Conservation (phyloP, 345 rosid species). For the Populus deltoides region DNA sequence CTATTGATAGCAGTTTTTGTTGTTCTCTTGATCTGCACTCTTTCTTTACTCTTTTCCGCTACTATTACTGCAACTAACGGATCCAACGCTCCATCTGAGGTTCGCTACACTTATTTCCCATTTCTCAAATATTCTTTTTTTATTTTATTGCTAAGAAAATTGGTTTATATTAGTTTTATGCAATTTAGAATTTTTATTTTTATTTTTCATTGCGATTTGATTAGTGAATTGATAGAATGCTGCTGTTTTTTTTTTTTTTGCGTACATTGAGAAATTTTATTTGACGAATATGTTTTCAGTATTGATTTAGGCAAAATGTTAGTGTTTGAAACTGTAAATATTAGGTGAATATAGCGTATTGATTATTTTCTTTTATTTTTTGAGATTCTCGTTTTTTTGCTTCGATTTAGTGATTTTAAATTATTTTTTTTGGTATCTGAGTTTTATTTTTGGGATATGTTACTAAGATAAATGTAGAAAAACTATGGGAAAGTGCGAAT, state of each 20-base stretch:
- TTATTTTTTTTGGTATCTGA: neutral
- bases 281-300: neutral
- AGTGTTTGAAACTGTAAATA: neutral
- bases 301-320: neutral
- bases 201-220: too few relatives aligned
- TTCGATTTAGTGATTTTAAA: neutral
- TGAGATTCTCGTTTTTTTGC: too few relatives aligned
- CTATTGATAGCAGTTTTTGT: slow-evolving; percentile 51
- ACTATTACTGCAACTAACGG: slow-evolving; percentile 41
- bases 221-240: too few relatives aligned
- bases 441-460: neutral
- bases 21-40: slow-evolving; percentile 73
- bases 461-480: slow-evolving; percentile 62
- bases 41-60: slow-evolving; percentile 56
- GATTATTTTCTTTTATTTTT: neutral
- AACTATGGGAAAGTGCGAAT: slow-evolving; percentile 87
- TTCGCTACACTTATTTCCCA: slow-evolving; percentile 12
- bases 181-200: too few relatives aligned
- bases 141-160: too few relatives aligned
- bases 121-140: too few relatives aligned
- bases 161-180: neutral
- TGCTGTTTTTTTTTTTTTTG: too few relatives aligned
- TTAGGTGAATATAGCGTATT: neutral
- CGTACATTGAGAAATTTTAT: neutral
- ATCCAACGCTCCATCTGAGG: slow-evolving; percentile 54